Conservation (phyloP, 192 early-diverging fungal genomes). For the Geranomyces variabilis region DNA sequence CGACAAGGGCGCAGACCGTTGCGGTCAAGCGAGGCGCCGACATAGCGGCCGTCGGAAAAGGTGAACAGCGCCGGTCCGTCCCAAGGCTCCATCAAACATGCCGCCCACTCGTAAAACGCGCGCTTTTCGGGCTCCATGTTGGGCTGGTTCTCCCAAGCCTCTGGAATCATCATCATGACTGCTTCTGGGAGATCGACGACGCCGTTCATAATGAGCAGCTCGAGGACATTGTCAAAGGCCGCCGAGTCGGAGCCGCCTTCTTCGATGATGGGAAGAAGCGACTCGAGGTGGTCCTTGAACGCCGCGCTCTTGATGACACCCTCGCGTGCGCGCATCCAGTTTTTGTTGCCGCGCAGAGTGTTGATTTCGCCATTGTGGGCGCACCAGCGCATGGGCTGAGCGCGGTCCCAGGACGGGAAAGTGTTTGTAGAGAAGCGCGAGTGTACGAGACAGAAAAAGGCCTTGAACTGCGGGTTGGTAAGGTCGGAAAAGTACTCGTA, state of each 20-base stretch:
- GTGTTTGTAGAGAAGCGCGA: constrained; percentile 99
- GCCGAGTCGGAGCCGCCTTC: constrained; percentile 95
- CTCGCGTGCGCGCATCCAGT: constrained; percentile 99
- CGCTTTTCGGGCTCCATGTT: constrained; percentile 84
- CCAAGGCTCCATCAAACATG: constrained; percentile 97
- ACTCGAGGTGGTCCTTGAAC: constrained; percentile 77
- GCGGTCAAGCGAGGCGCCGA: constrained; percentile 97
- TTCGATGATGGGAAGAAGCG: constrained; percentile 92
- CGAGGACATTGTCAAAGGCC: constrained; percentile 95
- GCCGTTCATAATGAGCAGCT: constrained; percentile 90
- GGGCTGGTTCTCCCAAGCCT: constrained; percentile 94
- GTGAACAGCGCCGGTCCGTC: constrained; percentile 98
- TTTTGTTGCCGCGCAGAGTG: constrained; percentile 98
- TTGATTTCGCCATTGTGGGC: constrained; percentile 99
- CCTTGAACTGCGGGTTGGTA: constrained; percentile 75
- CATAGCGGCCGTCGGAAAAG: constrained; percentile 95
- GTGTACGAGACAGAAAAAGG: constrained; percentile 97
- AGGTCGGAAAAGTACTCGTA: constrained; percentile 93
- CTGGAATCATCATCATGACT: constrained; percentile 99
- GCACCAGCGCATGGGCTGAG: constrained; percentile 97
- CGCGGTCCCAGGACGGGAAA: constrained; percentile 98
- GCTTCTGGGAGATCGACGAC: constrained; percentile 90
- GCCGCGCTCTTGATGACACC: constrained; percentile 86
- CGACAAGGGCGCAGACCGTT: constrained; percentile 98
- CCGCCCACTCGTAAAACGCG: constrained; percentile 97